Base-by-base conservation (phyloP, 352 stramenopile species). In the Phytopythium oedochilum region DNA sequence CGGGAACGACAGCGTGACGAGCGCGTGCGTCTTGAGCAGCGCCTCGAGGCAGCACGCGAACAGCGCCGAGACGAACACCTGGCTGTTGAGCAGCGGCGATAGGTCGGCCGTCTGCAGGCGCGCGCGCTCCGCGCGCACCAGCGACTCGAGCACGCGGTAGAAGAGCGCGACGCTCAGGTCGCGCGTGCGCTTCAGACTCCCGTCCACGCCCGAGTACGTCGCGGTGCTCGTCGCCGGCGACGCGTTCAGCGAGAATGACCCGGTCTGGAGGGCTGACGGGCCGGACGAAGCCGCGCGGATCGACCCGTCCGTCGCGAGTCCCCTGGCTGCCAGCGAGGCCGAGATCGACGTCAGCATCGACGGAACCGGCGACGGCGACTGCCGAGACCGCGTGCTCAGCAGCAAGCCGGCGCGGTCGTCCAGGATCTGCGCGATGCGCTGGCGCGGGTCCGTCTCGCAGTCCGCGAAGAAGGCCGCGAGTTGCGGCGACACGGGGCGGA, bases 41-140 rank as follows among this genome's bases (percentile, higher is more conserved):
- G 94, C 83, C 59, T 96, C 86, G 8, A 90, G 64, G 48, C 83
- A 88, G 68, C 83, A 94, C 8, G 86, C 76, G 63, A 92, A 96
- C 8, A 96, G 59, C 38, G 83, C 81, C 17, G 78, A 72, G 11
- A 91, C 40, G 60, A 94, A 94, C 9, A 78, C 78, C 34, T 92
- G 70, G 67, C 91, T 96, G 60, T 86, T 84, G 2, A 94, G 67
- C 31, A 96, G 60, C 60, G 75, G 80, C 44, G 80, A 89, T 48
- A 92, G 92, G 50, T 96, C 87, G 9, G 64, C 71, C 11, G 67
- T 87, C 34, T 72, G 74, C 20, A 93, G 62, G n/a, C 86, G 74
- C 8, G 80, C 66, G 7, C 78, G 71, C 50, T 95, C 86, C 6
- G 81, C 75, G n/a, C 80, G 46, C 4, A 96, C 52, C 23, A 94